Base-by-base conservation (phyloP, 805 yeast species). In the Spathaspora sp. region DNA sequence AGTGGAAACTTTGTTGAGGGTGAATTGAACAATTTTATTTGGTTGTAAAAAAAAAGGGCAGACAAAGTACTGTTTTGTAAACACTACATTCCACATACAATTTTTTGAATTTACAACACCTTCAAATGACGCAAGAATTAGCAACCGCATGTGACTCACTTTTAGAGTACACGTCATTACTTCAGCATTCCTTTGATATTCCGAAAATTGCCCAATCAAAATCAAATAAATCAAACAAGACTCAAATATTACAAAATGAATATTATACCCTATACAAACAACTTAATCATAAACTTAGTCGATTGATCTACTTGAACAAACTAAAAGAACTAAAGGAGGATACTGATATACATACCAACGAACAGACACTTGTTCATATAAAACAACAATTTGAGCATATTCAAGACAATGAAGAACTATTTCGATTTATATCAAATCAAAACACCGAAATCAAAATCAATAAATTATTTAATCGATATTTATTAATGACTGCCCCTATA, bases 151-250 rank as follows among this genome's bases (percentile, higher is more conserved):
- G 72, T 50, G 69, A 67, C 40, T 49, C 50, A 7, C 48, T 69
- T 17, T 49, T 66, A 7, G 29, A 52, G 5, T 35, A 54, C 19
- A 65, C 66, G 1, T 56, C 59, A 2, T 44, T 66, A 16, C 66
- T 69, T 31, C 49, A 59, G 6, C 76, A 69, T 50, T 62, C 62
- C 40, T 70, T 63, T 52, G 77, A 77, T 3, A 55, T 71, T 10
- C 75, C 72, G 2, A 50, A n/a, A 16, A 45, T 61, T 5, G 47
- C 39, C 9, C 49, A 40, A 29, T 32, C 53, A 10, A 45, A 18
- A 10, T 16, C 40, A 10, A 23, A 47, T 16, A 19, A 49, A 14
- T 45, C 1, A 2, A 44, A 49, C 35, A 31, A 43, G 10, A 44
- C 38, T 9, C 40, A 26, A 11, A 20, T 45, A 19, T 58, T 66